These are phyloP conservation scores for Epithemia pelagica DNA, from an alignment of 108 stramenopile species.

Conservation along the genomic window DNA sequence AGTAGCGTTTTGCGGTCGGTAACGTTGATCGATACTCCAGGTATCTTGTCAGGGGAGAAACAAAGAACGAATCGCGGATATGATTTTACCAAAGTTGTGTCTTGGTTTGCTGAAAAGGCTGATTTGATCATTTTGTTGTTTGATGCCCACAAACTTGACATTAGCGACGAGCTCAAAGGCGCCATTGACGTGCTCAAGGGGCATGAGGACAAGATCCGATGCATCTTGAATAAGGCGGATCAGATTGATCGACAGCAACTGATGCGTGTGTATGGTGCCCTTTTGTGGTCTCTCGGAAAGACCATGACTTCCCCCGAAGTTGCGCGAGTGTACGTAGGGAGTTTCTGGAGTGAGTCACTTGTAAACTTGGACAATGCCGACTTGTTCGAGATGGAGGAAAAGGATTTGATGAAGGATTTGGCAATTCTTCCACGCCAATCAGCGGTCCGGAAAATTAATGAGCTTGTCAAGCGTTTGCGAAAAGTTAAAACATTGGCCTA, in stretches of 20 bases:
- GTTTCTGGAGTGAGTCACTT: conserved; percentile 87
- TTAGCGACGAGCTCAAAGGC: conserved; percentile 95
- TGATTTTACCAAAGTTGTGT: conserved; percentile 89
- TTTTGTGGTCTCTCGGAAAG: conserved; percentile 97
- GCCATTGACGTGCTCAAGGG: conserved; percentile 95
- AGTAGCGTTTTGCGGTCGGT: conserved; percentile 80
- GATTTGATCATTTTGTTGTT: conserved; percentile 88
- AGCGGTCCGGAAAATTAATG: conserved; percentile 96
- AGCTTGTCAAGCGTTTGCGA: conserved; percentile 95
- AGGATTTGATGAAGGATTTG: conserved; percentile 93
- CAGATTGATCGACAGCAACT: conserved; percentile 96
- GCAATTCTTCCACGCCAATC: conserved; percentile 90
- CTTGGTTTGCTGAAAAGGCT: conserved; percentile 91
- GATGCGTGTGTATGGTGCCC: conserved; percentile 97
- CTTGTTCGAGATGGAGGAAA: conserved; percentile 85
- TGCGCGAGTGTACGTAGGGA: conserved; percentile 93
- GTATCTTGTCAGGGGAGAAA: conserved; percentile 97
- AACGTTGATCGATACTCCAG: conserved; percentile 96
- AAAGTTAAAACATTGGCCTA: conserved; percentile 87
- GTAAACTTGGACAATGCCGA: conserved; percentile 78
- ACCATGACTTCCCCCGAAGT: conserved; percentile 94
- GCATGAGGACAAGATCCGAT: conserved; percentile 98
- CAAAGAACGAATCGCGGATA: conserved; percentile 90
- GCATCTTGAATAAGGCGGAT: conserved; percentile 99
- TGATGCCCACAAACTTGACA: conserved; percentile 99